phyloP scores from a whole-genome alignment of 768 basidiomycete species.

The Leccinum truebloodii region DNA sequence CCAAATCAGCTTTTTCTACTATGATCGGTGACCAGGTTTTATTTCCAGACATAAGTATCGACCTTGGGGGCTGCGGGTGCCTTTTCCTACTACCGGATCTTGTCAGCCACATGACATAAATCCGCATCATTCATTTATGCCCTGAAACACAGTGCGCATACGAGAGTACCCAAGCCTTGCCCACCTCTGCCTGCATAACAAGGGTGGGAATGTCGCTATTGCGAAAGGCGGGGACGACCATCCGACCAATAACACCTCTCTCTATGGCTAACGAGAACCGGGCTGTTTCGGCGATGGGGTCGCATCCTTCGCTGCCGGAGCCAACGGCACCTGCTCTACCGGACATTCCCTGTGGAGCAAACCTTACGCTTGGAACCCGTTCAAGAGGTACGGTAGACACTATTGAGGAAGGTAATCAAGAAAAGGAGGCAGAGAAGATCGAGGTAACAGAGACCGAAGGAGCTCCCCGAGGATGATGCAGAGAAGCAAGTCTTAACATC shows the following conservation, averaged over 20 bases:
- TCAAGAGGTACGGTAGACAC: constrained; percentile 4
- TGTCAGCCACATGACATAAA: constrained; percentile 15
- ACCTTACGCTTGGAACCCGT: constrained; percentile 20
- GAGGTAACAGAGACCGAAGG: background rate
- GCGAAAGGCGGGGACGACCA: too few relatives aligned
- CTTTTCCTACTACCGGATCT: constrained; percentile 10
- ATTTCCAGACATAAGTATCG: constrained; percentile 1
- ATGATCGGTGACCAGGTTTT: background rate
- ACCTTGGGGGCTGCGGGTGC: background rate
- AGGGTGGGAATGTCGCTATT: too few relatives aligned
- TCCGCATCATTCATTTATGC: constrained; percentile 1
- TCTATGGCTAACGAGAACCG: background rate
- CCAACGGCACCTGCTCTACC: constrained; percentile 12
- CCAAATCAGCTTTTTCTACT: background rate
- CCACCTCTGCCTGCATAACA: constrained; percentile 2
- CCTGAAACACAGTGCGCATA: constrained; percentile 6
- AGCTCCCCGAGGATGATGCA: background rate
- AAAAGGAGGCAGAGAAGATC: constrained; percentile 4
- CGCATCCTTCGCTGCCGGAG: constrained; percentile 5
- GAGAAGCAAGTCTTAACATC: constrained; percentile 1
- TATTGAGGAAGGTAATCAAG: constrained; percentile 16
- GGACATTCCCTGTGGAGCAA: constrained; percentile 22
- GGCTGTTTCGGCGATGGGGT: constrained; percentile 1
- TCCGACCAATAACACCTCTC: constrained; percentile 5
- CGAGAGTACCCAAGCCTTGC: constrained; percentile 3